These are phyloP conservation scores for Amylostereum chailletii DNA, from an alignment of 1,284 basidiomycete species.

Conservation along the genomic window DNA sequence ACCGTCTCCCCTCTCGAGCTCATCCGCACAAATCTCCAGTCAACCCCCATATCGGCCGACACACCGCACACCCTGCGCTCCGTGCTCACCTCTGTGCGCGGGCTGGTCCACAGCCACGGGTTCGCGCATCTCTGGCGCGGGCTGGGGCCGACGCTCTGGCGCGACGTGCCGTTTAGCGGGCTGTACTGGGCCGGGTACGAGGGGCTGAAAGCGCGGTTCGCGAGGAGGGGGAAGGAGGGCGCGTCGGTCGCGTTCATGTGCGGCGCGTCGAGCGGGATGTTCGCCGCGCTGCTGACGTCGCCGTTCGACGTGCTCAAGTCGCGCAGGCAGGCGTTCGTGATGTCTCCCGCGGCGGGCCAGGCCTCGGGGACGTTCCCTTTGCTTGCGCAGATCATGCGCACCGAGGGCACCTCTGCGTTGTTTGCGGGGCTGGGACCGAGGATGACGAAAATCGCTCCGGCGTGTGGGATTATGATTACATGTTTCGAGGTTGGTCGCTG, in stretches of 20 bases:
- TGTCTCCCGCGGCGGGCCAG: conserved; percentile 34
- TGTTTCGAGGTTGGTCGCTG: conserved; percentile 72
- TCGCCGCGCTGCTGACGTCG: conserved; percentile 85
- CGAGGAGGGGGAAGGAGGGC: conserved; percentile 46
- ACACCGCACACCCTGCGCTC: conserved; percentile 70
- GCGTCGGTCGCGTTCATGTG: conserved; percentile 73
- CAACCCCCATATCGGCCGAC: conserved; percentile 61
- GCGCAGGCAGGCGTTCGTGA: conserved; percentile 70
- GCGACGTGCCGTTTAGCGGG: conserved; percentile 96
- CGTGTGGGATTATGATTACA: conserved; percentile 96
- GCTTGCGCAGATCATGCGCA: conserved; percentile 61
- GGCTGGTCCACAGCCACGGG: conserved; percentile 57
- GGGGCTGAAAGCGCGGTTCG: conserved; percentile 48
- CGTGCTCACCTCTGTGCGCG: conserved; percentile 54
- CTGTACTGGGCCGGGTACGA: conserved; percentile 86
- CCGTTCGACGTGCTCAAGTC: conserved; percentile 98
- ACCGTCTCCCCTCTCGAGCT: conserved; percentile 88
- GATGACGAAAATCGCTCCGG: conserved; percentile 95
- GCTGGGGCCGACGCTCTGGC: conserved; percentile 86
- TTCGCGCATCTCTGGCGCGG: conserved; percentile 80
- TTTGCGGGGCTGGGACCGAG: conserved; percentile 85
- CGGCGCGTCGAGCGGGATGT: conserved; percentile 73
- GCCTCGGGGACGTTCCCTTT: conserved; percentile 48
- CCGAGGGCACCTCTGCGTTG: conserved; percentile 73
- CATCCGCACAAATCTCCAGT: conserved; percentile 89